phyloP scores from a whole-genome alignment of 1,284 basidiomycete genomes.

The Boletellus deceptivus region DNA sequence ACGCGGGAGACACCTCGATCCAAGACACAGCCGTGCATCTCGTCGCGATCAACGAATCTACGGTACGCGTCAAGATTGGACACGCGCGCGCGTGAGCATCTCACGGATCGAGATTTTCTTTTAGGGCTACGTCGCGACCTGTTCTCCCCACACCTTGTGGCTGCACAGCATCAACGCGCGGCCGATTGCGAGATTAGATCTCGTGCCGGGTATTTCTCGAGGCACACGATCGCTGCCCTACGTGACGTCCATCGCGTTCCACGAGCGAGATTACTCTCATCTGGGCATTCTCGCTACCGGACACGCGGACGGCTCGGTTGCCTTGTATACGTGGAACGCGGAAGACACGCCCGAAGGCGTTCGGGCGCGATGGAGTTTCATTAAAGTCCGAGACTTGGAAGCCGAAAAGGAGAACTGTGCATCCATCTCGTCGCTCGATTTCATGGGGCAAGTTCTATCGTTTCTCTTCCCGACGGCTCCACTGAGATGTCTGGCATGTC shows the following conservation, averaged over 20 bases:
- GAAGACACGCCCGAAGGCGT: conserved; percentile 62
- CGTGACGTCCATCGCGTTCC: conserved; percentile 72
- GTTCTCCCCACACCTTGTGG: conserved; percentile 63
- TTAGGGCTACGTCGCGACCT: conserved; percentile 83
- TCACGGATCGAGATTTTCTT: conserved; percentile 2
- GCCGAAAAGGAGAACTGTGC: conserved; percentile 40
- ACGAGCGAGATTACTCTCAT: conserved; percentile 76
- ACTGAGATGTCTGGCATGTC: neutral
- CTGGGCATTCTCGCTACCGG: conserved; percentile 70
- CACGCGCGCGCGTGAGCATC: neutral
- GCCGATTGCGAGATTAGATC: conserved; percentile 64
- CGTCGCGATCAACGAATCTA: conserved; percentile 82
- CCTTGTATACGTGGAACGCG: conserved; percentile 71
- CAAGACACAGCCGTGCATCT: conserved; percentile 57
- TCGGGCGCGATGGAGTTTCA: conserved; percentile 70
- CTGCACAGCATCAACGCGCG: conserved; percentile 83
- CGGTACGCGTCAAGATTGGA: conserved; percentile 47
- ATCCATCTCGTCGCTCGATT: conserved; percentile 63
- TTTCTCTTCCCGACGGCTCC: neutral
- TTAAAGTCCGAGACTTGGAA: conserved; percentile 62
- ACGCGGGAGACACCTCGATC: conserved; percentile 41
- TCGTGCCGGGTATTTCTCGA: conserved; percentile 41
- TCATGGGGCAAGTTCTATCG: conserved; percentile 55
- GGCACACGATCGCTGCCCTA: conserved; percentile 30
- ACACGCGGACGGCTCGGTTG: conserved; percentile 62